Evolutionary conservation across 257 asterid species (phyloP), one percentile per base, ranked within the genome.

Genomic region (Nicotiana sylvestris): DNA sequence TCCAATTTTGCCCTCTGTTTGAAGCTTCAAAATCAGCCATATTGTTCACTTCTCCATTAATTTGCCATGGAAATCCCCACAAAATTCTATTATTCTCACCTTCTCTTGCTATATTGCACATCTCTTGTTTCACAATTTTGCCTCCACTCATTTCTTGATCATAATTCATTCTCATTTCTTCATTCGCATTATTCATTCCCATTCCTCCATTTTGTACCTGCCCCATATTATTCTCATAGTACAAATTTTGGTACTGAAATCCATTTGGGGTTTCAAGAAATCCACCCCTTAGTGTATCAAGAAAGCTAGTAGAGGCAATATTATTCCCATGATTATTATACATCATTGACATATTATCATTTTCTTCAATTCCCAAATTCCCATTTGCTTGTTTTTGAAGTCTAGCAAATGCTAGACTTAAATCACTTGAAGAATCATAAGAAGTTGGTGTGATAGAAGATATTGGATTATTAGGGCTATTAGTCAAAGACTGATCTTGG

Each of bases 51-150:
- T 77, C 83, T n/a, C 84, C 90, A 67, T 21, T 46, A 64, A 78
- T 82, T 46, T 88, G 91, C 99, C 97, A 94, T 21, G 99, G 97
- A 76, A 91, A 89, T 7, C 97, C 97, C 97, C 94, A 91, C 30
- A 94, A 86, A 3, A 87, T 86, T 77, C 88, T 88, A 13, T 60
- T 80, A 43, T 5, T 27, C 33, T 80, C 83, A 16, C 83, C 89
- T 25, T 77, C 83, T 66, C 90, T 80, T 3, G 84, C 87, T 35
- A 46, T 13, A 67, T 78, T 80, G 87, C 88, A 62, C 81, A 88
- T 82, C 79, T 95, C 98, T 56, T 95, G 97, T 84, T 94, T 94
- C 90, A 92, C 93, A 46, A 86, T 27, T 32, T 88, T 61, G 4
- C 82, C 89, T 4, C 78, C 81, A 11, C 80, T 49, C 4, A 82